Evolutionary conservation across 805 yeast genomes (phyloP).

Genomic region (Teunomyces pallodes): DNA sequence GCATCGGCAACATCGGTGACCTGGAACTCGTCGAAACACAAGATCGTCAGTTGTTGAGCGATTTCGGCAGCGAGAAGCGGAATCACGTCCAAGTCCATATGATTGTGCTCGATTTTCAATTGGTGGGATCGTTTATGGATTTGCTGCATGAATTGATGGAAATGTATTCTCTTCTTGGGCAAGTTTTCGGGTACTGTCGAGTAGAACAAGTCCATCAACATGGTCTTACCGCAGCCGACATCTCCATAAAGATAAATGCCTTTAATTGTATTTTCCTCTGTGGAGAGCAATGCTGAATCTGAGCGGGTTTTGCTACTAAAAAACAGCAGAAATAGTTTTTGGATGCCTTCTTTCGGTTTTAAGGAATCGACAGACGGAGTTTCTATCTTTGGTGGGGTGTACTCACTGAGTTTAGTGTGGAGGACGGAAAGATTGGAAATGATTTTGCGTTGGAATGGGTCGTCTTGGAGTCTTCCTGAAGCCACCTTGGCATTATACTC

Average conservation of each 20-base stretch:
- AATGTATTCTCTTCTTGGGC: slow-evolving; percentile 80
- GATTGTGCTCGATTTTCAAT: slow-evolving; percentile 56
- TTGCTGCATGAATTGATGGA: slow-evolving; percentile 96
- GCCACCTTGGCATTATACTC: slow-evolving; percentile 50
- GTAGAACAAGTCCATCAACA: slow-evolving; percentile 96
- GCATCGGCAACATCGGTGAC: slow-evolving; percentile 99
- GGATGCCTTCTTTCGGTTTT: slow-evolving; percentile 48
- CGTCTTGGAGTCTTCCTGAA: slow-evolving; percentile 60
- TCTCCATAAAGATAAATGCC: slow-evolving; percentile 96
- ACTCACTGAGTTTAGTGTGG: slow-evolving; percentile 51
- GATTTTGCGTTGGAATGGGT: slow-evolving; percentile 75
- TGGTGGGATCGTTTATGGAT: slow-evolving; percentile 85
- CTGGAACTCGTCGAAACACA: slow-evolving; percentile 96
- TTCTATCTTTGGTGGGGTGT: slow-evolving; percentile 60
- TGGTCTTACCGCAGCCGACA: slow-evolving; percentile 98
- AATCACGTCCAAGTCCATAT: slow-evolving; percentile 69
- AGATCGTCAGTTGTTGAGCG: slow-evolving; percentile 68
- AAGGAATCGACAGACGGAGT: slow-evolving; percentile 52
- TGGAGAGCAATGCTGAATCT: not conserved
- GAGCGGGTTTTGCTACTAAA: slow-evolving; percentile 3
- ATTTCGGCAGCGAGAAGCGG: slow-evolving; percentile 83
- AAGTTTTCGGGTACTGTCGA: slow-evolving; percentile 75
- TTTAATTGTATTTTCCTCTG: slow-evolving; percentile 44
- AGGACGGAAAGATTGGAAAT: slow-evolving; percentile 59
- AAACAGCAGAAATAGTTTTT: slow-evolving; percentile 29